Conservation (phyloP, 495 filamentous ascomycete genomes). For the Letharia columbiana region DNA sequence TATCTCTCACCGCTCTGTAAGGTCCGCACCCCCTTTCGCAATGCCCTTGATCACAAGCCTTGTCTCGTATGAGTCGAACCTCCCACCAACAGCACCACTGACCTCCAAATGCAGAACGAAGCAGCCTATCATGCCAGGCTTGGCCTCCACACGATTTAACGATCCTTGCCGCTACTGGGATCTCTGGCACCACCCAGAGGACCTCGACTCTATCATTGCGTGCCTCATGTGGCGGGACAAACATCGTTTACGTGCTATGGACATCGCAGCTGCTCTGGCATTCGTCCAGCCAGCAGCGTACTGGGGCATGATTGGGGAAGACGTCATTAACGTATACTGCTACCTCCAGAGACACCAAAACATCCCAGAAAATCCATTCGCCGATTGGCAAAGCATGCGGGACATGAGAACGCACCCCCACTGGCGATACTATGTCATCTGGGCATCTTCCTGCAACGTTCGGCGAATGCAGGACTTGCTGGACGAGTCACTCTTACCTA, state of each 20-base stretch:
- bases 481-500: background rate
- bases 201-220: background rate
- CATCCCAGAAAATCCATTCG: background rate
- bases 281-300: background rate
- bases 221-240: background rate
- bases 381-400: background rate
- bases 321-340: background rate
- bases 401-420: background rate
- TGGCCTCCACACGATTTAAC: background rate
- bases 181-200: background rate
- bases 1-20: background rate
- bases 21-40: background rate
- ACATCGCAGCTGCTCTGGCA: background rate
- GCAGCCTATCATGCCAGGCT: background rate
- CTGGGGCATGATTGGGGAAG: background rate
- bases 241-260: background rate
- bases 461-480: background rate
- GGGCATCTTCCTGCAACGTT: background rate
- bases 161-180: background rate
- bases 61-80: background rate
- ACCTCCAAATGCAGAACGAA: background rate
- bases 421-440: background rate
- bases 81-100: background rate
- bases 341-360: background rate
- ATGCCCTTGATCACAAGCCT: background rate